Evolutionary conservation across 257 asterid species (phyloP), one percentile per base, ranked within the genome.

Genomic region (Agastache rugosa): DNA sequence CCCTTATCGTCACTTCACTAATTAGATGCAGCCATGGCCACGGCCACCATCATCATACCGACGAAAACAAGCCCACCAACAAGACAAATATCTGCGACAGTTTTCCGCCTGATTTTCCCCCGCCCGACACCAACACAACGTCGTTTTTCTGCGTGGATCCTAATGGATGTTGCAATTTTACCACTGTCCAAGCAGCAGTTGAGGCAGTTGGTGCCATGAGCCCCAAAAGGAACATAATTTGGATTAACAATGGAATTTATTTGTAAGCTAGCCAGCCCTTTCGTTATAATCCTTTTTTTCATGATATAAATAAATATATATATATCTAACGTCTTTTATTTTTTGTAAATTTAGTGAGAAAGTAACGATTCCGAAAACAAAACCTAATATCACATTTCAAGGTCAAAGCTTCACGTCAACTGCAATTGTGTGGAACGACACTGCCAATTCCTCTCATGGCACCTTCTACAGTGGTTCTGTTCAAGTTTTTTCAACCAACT

Each of bases 111-210:
- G 84, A 84, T 77, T 82, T 92, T 0, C 96, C 96, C 1, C 91
- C 96, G 3, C 80, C 90, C 0, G 93, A 89, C 67, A 90, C 96
- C 7, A 87, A 68, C 82, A 80, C 85, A 1, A 86, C 91, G 0
- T 78, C 96, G 0, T n/a, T 80, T 25, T 23, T 92, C 0, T 94
- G 99, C 3, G 98, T 94, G 16, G 97, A 94, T 72, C 63, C 66
- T n/a, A 89, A 90, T 16, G 96, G 99, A 7, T 92, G 99, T 48
- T 94, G 99, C 86, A 92, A 94, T 69, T 94, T 94, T 81, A 92
- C 96, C 11, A 85, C 88, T 0, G 88, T 94, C 22, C 97, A 94
- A 71, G 90, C 98, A 1, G 99, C 99, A 0, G 90, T 94, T 22
- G 97, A 94, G 71, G 96, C 96, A 0, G 87, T 89, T 7, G 88